Conservation (phyloP, 148 eudicot genomes). For the Chenopodium berlandieri region DNA sequence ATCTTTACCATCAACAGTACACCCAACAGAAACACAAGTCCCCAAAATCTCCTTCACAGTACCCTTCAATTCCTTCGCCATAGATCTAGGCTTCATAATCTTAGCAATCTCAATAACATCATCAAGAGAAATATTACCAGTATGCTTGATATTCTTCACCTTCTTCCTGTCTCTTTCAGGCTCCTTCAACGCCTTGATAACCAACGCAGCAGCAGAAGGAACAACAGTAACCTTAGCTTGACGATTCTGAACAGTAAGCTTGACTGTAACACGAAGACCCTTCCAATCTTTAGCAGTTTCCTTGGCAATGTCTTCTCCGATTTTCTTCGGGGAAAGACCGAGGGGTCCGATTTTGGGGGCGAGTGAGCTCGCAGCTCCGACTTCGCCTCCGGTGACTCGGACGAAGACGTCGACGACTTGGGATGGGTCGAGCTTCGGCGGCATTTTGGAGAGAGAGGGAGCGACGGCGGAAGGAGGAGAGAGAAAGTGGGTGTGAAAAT, state of each 20-base stretch:
- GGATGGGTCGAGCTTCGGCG: slow-evolving; percentile 71
- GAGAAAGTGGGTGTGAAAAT: neutral
- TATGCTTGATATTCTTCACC: slow-evolving; percentile 70
- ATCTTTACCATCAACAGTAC: slow-evolving; percentile 72
- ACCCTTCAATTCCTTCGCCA: slow-evolving; percentile 62
- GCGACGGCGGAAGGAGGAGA: neutral
- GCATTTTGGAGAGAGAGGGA: slow-evolving; percentile 35
- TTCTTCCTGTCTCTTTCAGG: slow-evolving; percentile 76
- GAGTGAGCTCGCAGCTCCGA: slow-evolving; percentile 68
- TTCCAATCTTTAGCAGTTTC: slow-evolving; percentile 85
- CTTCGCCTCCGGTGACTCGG: slow-evolving; percentile 78
- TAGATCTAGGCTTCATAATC: slow-evolving; percentile 59
- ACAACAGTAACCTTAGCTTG: slow-evolving; percentile 81
- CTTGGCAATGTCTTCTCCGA: slow-evolving; percentile 81
- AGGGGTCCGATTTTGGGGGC: slow-evolving; percentile 79
- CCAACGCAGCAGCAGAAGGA: slow-evolving; percentile 73
- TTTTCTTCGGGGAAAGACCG: slow-evolving; percentile 71
- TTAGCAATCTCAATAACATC: slow-evolving; percentile 76
- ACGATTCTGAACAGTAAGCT: slow-evolving; percentile 78
- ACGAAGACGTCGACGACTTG: slow-evolving; percentile 71
- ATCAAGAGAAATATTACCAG: slow-evolving; percentile 63
- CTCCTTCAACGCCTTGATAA: slow-evolving; percentile 76
- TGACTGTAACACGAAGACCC: slow-evolving; percentile 78
- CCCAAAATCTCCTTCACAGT: slow-evolving; percentile 79
- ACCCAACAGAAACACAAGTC: slow-evolving; percentile 71